phyloP scores from a whole-genome alignment of 164 flowering plant genomes.

The Brasenia schreberi region DNA sequence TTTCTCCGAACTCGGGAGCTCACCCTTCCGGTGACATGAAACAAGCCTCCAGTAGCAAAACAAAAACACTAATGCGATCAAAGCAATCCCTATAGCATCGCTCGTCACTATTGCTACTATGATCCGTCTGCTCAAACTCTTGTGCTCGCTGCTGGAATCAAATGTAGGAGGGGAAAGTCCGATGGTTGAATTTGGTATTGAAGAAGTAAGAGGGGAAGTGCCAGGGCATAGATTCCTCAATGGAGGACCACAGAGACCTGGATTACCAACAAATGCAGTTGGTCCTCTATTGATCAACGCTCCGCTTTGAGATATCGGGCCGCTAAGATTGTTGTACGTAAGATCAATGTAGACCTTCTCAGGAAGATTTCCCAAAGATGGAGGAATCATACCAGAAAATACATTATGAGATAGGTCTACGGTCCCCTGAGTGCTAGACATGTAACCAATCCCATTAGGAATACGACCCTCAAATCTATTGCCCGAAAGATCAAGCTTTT shows the following conservation, averaged over 20 bases:
- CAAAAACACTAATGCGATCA: slow-evolving; percentile 62
- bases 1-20: slow-evolving; percentile 1
- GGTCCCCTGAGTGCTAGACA: slow-evolving; percentile 68
- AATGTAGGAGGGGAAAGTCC: slow-evolving; percentile 23
- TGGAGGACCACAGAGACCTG: slow-evolving; percentile 90
- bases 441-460: slow-evolving; percentile 63
- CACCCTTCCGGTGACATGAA: slow-evolving; percentile 10
- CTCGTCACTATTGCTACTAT: slow-evolving; percentile 50
- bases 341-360: slow-evolving; percentile 95
- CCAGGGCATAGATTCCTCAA: slow-evolving; percentile 57
- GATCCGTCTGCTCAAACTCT: slow-evolving; percentile 48
- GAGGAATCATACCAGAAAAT: slow-evolving; percentile 65
- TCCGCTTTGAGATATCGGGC: slow-evolving; percentile 82
- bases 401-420: slow-evolving; percentile 72
- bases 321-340: slow-evolving; percentile 65
- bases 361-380: slow-evolving; percentile 73
- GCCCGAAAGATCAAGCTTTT: slow-evolving; percentile 67
- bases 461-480: slow-evolving; percentile 57
- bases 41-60: slow-evolving; percentile 61
- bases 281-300: slow-evolving; percentile 93
- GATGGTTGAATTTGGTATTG: slow-evolving; percentile 48
- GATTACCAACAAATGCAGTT: slow-evolving; percentile 85
- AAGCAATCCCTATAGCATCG: slow-evolving; percentile 65
- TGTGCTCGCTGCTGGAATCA: slow-evolving; percentile 15
- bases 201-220: slow-evolving; percentile 27